Evolutionary conservation across 495 filamentous ascomycete species (phyloP), one percentile per base, ranked within the genome.

Genomic region (Penicillium daleae): DNA sequence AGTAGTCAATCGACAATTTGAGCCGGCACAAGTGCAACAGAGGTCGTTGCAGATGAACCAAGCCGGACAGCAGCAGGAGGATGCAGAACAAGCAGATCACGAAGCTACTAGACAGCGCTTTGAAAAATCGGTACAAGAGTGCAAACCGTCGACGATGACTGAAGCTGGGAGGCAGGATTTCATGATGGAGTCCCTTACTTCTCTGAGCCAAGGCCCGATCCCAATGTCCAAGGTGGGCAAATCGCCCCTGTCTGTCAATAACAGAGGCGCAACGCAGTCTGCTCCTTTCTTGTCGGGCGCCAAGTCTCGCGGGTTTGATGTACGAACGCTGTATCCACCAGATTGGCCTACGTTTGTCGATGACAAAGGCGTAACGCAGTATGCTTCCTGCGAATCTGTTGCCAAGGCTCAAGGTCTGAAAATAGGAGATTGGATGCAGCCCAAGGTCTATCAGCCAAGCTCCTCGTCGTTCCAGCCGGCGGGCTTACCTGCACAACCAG

Each of bases 401-500:
- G n/a, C n/a, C n/a, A n/a, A n/a, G n/a, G n/a, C n/a, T n/a, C n/a
- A n/a, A n/a, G n/a, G n/a, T n/a, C n/a, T n/a, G n/a, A n/a, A n/a
- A n/a, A n/a, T n/a, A n/a, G n/a, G n/a, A n/a, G n/a, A n/a, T n/a
- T n/a, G n/a, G n/a, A n/a, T n/a, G n/a, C n/a, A n/a, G n/a, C n/a
- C n/a, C n/a, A n/a, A n/a, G n/a, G n/a, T n/a, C n/a, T 53, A 53
- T 19, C 50, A 31, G n/a, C 50, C 24, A 4, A 53, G 50, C 26
- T 53, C 50, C 10, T 32, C 50, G 26, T 53, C 50, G 9, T n/a
- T 53, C 12, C 29, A 33, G 8, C 50, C 10, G 10, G 27, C 15
- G 3, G 19, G 5, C 31, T 33, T 19, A n/a, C 13, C 1, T 9
- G 50, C 33, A 15, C 27, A 19, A 33, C n/a, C 50, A 7, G 29